Evolutionary conservation across 257 asterid species (phyloP), one percentile per base, ranked within the genome.

Genomic region (Agastache rugosa): DNA sequence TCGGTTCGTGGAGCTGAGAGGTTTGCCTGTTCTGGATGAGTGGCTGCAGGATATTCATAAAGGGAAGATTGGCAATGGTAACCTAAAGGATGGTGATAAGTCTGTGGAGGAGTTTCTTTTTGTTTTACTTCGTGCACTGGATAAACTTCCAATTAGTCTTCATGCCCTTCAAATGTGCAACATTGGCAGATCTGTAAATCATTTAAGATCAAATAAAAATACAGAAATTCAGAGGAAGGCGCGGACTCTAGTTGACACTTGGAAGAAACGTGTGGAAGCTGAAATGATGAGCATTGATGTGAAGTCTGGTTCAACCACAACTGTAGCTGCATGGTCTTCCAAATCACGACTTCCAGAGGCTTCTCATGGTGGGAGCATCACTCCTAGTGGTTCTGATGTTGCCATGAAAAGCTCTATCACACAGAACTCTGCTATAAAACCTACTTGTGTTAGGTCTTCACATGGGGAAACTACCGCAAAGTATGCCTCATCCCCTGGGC

Each of bases 181-280:
- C 80, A 92, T 94, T 64, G 99, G 99, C 59, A 85, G 84, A 86
- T 94, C 99, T 54, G 99, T 94, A 75, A 94, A 94, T 82, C 92
- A 83, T 85, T 83, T 94, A 76, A 82, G 99, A 23, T 77, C 92
- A 4, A 96, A 94, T 78, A 94, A 92, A 74, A 94, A 89, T 74
- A 50, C 77, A 15, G 99, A 94, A 48, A 86, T 94, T 67, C 99
- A 94, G 73, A 92, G 77, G 59, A 92, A 92, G 75, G 97, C 97
- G n/a, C 86, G 96, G 53, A 78, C 85, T 79, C 83, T 94, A 75
- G 97, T 94, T 44, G 99, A 94, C 82, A 87, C 88, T 1, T 94
- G 99, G 99, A 94, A 94, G 88, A 94, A 92, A 79, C 91, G 99
- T 11, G 99, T 94, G 47, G 96, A 92, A 79, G 97, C 92, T 45